phyloP scores from a whole-genome alignment of 2,329 filamentous ascomycete genomes.

The Aspergillus pseudotamarii region DNA sequence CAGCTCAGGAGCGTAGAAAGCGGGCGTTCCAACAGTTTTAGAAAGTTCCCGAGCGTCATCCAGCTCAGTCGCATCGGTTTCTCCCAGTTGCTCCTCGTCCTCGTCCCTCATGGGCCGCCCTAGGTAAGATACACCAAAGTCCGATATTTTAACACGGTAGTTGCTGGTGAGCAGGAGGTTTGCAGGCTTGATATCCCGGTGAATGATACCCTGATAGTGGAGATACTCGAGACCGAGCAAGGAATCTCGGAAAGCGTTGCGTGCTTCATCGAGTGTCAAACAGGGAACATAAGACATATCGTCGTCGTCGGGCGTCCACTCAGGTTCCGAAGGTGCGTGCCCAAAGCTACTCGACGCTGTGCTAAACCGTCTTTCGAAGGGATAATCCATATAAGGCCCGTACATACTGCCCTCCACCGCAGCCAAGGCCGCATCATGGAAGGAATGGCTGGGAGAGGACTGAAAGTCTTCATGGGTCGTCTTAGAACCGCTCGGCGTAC shows the following conservation, averaged over 20 bases:
- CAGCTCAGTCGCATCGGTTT: constrained; percentile 82
- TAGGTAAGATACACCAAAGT: constrained; percentile 98
- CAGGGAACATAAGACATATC: constrained; percentile 93
- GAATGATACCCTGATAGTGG: constrained; percentile 82
- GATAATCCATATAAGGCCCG: constrained; percentile 66
- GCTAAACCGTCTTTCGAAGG: constrained; percentile 74
- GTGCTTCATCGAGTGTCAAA: constrained; percentile 81
- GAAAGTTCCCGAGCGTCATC: constrained; percentile 95
- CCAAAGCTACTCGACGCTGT: constrained; percentile 68
- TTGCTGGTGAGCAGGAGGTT: constrained; percentile 87
- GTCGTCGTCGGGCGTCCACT: constrained; percentile 61
- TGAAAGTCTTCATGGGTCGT: constrained; percentile 55
- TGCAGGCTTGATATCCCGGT: constrained; percentile 83
- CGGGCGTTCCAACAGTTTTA: constrained; percentile 95
- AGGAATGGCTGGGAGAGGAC: constrained; percentile 56
- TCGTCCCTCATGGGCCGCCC: constrained; percentile 83
- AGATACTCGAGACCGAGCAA: constrained; percentile 92
- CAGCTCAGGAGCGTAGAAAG: constrained; percentile 95
- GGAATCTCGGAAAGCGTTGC: constrained; percentile 86
- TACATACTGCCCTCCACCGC: constrained; percentile 78
- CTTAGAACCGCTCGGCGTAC: constrained; percentile 38
- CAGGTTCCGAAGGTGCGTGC: constrained; percentile 47
- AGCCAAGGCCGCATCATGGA: constrained; percentile 40
- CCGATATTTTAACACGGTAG: constrained; percentile 92
- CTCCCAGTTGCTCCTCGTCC: constrained; percentile 74